Evolutionary conservation across 139 green algal species (phyloP).

Genomic region (Edaphochlamys debaryana): DNA sequence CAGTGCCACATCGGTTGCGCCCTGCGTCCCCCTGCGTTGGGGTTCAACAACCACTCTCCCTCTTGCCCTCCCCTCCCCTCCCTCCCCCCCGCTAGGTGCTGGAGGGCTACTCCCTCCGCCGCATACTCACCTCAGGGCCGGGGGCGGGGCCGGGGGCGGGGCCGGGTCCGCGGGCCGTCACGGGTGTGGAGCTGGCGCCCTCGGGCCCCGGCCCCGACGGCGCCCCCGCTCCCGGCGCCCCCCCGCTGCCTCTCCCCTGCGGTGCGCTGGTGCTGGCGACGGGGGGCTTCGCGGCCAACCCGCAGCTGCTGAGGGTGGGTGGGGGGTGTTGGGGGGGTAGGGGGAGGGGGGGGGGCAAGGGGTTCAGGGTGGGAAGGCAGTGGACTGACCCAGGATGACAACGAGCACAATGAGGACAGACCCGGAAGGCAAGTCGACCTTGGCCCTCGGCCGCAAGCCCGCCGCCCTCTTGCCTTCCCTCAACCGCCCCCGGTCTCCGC

Average conservation of each 20-base stretch:
- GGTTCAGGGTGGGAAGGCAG: too few relatives aligned
- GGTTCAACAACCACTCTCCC: too few relatives aligned
- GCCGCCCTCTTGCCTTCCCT: too few relatives aligned
- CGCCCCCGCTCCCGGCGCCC: too few relatives aligned
- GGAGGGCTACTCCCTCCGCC: slow-evolving; percentile 27
- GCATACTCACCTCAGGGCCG: neutral
- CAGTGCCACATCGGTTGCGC: too few relatives aligned
- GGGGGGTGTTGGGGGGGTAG: neutral
- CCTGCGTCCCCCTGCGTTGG: too few relatives aligned
- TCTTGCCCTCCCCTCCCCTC: too few relatives aligned
- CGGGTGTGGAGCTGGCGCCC: neutral
- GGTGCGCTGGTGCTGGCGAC: slow-evolving; percentile 70
- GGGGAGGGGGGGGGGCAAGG: neutral
- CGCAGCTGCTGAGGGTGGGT: slow-evolving; percentile 57
- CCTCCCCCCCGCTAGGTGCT: slow-evolving; percentile 7
- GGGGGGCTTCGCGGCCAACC: slow-evolving; percentile 77
- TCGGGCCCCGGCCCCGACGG: neutral
- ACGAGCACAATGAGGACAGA: too few relatives aligned
- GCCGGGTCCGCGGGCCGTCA: neutral
- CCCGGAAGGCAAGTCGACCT: too few relatives aligned
- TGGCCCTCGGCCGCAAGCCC: too few relatives aligned
- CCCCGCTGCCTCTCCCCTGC: neutral
- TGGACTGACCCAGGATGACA: too few relatives aligned
- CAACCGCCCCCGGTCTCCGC: too few relatives aligned
- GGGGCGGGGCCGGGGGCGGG: neutral